phyloP scores from a whole-genome alignment of 352 stramenopile species.

The Phytopythium sindhum region DNA sequence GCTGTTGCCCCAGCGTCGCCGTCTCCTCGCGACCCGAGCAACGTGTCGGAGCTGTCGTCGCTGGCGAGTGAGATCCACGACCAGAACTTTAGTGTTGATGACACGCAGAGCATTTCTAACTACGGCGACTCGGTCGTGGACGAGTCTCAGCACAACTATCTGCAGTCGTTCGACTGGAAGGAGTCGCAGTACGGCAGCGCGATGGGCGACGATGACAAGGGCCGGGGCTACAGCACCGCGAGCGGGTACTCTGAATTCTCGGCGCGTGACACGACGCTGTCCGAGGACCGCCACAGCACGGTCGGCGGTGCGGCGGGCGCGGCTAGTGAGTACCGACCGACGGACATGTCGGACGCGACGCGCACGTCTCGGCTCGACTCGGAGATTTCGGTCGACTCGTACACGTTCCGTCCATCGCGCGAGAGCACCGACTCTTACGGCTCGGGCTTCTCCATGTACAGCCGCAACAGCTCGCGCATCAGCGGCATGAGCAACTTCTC shows the following conservation, averaged over 20 bases:
- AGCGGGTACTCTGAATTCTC: conserved; percentile 33
- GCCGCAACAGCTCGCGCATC: conserved; percentile 54
- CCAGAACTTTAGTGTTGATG: conserved; percentile 7
- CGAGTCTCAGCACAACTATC: conserved; percentile 36
- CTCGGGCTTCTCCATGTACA: conserved; percentile 59
- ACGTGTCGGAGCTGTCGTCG: conserved; percentile 48
- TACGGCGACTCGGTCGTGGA: conserved; percentile 49
- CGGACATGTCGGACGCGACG: conserved; percentile 41
- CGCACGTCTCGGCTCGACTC: conserved; percentile 45
- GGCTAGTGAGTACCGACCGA: conserved; percentile 8
- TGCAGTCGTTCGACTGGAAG: conserved; percentile 45
- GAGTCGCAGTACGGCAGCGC: conserved; percentile 36
- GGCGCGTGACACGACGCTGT: conserved; percentile 19
- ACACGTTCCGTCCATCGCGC: conserved; percentile 50
- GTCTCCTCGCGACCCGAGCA: conserved; percentile 22
- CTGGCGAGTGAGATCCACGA: conserved; percentile 19
- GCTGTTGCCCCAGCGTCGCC: conserved; percentile 1
- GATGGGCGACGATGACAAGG: conserved; percentile 38
- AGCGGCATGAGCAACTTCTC: conserved; percentile 54
- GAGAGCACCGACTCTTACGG: conserved; percentile 65
- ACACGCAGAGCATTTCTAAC: conserved; percentile 45
- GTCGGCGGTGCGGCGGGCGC: not conserved
- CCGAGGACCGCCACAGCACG: conserved; percentile 19
- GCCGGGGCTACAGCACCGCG: conserved; percentile 37
- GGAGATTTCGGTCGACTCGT: conserved; percentile 72